These are phyloP conservation scores for Umbilicus rupestris DNA, from an alignment of 164 flowering plant genomes.

Conservation along the genomic window DNA sequence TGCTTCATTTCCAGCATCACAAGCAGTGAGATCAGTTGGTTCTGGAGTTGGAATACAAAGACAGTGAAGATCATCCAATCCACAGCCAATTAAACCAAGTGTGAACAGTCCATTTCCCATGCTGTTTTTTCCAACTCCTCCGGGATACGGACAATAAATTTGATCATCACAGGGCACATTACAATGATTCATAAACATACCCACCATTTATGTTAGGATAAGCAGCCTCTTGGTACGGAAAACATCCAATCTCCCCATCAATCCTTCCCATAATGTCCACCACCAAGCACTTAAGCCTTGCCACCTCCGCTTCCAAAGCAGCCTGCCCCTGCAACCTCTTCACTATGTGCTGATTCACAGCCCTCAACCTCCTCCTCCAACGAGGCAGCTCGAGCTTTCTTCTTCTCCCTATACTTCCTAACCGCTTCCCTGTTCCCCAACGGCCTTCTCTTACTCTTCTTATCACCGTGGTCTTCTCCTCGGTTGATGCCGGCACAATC, in stretches of 20 bases:
- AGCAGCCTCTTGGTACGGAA: constrained; percentile 60
- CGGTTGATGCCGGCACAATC: constrained; percentile 45
- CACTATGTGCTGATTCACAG: constrained; percentile 68
- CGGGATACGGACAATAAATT: constrained; percentile 53
- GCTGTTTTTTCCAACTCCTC: constrained; percentile 28
- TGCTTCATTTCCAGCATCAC: constrained; percentile 4
- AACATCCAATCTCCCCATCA: constrained; percentile 96
- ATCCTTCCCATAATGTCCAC: constrained; percentile 93
- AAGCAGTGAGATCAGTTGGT: background rate
- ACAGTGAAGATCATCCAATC: background rate
- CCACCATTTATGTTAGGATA: constrained; percentile 26
- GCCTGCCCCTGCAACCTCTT: constrained; percentile 87
- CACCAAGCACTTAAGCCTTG: constrained; percentile 86
- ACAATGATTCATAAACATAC: constrained; percentile 57
- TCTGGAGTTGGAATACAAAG: background rate
- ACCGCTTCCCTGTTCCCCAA: constrained; percentile 87
- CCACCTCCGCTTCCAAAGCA: constrained; percentile 74
- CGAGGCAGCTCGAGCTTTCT: constrained; percentile 74
- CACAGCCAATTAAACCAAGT: constrained; percentile 48
- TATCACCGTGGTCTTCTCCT: constrained; percentile 45
- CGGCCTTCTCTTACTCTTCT: constrained; percentile 56
- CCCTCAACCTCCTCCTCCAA: constrained; percentile 82
- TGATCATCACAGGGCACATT: constrained; percentile 65
- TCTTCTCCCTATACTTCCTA: constrained; percentile 93
- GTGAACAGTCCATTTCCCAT: constrained; percentile 28